Conservation (phyloP, 2,329 filamentous ascomycete species). For the Fusarium coffeatum region DNA sequence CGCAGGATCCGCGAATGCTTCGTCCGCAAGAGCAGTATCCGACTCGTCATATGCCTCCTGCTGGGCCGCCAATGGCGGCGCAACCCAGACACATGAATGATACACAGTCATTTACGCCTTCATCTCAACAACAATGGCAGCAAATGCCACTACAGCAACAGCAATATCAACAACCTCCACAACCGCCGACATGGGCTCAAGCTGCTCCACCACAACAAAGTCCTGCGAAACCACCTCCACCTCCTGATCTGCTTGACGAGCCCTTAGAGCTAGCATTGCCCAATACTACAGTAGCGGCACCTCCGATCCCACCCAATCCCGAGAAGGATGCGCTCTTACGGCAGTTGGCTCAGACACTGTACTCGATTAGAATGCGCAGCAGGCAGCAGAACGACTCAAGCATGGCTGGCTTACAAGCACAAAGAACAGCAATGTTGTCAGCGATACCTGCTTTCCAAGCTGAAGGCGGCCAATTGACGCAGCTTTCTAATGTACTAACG, state of each 20-base stretch:
- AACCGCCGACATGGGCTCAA: conserved; percentile 45
- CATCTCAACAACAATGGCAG: conserved; percentile 45
- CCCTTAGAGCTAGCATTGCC: conserved; percentile 65
- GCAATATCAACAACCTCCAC: conserved; percentile 38
- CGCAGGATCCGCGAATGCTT: conserved; percentile 26
- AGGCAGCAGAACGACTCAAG: conserved; percentile 79
- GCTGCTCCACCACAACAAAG: conserved; percentile 37
- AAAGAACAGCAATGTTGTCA: conserved; percentile 79
- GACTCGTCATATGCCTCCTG: conserved; percentile 29
- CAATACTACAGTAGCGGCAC: conserved; percentile 69
- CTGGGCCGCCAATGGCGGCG: conserved; percentile 20
- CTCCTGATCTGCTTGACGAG: conserved; percentile 67
- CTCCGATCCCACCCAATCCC: conserved; percentile 93
- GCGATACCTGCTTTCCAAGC: conserved; percentile 77
- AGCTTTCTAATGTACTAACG: conserved; percentile 76
- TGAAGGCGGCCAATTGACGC: conserved; percentile 77
- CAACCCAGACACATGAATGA: conserved; percentile 38
- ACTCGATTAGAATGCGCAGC: conserved; percentile 74
- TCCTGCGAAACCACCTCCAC: conserved; percentile 51
- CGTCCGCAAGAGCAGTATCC: conserved; percentile 35
- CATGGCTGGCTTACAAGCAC: conserved; percentile 79
- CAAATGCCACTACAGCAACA: conserved; percentile 32
- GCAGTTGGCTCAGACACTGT: conserved; percentile 78
- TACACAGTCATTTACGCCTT: conserved; percentile 27
- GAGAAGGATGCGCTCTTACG: conserved; percentile 90